These are phyloP conservation scores for Volvox africanus DNA, from an alignment of 139 green algal species.

Conservation along the genomic window DNA sequence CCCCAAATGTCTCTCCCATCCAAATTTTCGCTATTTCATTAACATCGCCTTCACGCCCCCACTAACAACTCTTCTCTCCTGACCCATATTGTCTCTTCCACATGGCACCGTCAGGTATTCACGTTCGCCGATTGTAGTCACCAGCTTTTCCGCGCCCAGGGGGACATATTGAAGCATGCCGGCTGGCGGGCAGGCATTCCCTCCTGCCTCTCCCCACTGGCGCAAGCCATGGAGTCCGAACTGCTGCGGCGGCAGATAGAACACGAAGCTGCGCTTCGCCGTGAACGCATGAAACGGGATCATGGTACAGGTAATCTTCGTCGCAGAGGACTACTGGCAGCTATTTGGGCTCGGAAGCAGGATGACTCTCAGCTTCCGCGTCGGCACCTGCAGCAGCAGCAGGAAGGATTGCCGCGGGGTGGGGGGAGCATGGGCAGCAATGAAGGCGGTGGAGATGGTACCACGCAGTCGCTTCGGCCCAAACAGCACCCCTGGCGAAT, in stretches of 20 bases:
- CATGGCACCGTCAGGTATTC: not conserved
- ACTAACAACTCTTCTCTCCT: not conserved
- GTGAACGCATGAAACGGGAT: too few relatives aligned
- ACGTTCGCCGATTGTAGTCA: not conserved
- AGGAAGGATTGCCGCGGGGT: not conserved
- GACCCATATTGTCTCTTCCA: not conserved
- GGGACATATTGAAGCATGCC: not conserved
- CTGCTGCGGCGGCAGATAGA: not conserved
- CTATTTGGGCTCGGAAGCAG: too few relatives aligned
- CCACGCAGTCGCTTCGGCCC: too few relatives aligned
- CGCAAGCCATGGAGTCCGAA: not conserved
- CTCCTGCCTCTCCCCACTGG: conserved; percentile 3
- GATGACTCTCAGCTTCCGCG: too few relatives aligned
- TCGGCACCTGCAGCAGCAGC: not conserved
- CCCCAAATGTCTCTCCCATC: not conserved
- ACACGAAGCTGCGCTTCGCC: not conserved
- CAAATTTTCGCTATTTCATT: not conserved
- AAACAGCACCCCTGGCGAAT: not conserved
- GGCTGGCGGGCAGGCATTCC: not conserved
- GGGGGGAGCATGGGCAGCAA: not conserved
- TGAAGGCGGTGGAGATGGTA: not conserved
- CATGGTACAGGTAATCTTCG: too few relatives aligned
- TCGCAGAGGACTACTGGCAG: too few relatives aligned
- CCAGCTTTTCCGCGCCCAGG: not conserved
- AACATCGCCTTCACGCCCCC: not conserved